A percentile compares a stretch with the other conserved stretches of the same genome.
These are phyloP conservation scores for Casaregolazyma suthepensis DNA, from an alignment of 1,139 yeast genomes.

Conservation along the genomic window DNA sequence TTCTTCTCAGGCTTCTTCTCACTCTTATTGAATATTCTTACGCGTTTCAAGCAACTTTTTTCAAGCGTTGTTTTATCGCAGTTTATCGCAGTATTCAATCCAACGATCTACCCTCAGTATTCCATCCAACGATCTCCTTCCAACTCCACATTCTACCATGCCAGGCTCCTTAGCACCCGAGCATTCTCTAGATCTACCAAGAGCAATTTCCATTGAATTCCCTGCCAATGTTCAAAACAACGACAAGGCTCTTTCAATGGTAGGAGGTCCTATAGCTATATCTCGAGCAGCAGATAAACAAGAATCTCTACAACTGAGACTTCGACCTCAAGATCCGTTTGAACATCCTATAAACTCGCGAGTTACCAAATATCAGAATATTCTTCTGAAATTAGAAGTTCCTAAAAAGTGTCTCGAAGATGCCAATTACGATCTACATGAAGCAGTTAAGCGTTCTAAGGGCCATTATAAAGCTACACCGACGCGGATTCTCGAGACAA, in stretches of 20 bases:
- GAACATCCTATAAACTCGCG: conserved; percentile 73
- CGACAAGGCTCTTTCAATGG: conserved; percentile 59
- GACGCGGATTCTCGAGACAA: conserved; percentile 61
- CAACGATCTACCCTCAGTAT: too few species aligned
- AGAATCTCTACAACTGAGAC: conserved; percentile 51
- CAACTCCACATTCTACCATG: background rate
- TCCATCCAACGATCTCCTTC: background rate
- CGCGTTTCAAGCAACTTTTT: too few species aligned
- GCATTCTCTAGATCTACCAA: conserved; percentile 23
- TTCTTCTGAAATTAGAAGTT: conserved; percentile 61
- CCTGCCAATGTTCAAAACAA: conserved; percentile 67
- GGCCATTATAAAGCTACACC: conserved; percentile 45
- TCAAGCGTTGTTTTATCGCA: too few species aligned
- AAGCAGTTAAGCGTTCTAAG: conserved; percentile 39
- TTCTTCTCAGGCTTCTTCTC: too few species aligned
- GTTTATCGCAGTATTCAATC: too few species aligned
- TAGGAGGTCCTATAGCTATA: conserved; percentile 60
- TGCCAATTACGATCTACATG: conserved; percentile 45
- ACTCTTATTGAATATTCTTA: too few species aligned
- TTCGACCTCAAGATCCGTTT: conserved; percentile 60
- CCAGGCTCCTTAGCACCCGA: conserved; percentile 16
- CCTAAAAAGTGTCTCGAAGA: conserved; percentile 54
- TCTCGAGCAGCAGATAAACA: conserved; percentile 21
- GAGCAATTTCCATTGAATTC: conserved; percentile 47
- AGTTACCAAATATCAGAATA: conserved; percentile 46